These are phyloP conservation scores for Eucalyptus microcorys DNA, from an alignment of 345 rosid genomes.

Conservation along the genomic window DNA sequence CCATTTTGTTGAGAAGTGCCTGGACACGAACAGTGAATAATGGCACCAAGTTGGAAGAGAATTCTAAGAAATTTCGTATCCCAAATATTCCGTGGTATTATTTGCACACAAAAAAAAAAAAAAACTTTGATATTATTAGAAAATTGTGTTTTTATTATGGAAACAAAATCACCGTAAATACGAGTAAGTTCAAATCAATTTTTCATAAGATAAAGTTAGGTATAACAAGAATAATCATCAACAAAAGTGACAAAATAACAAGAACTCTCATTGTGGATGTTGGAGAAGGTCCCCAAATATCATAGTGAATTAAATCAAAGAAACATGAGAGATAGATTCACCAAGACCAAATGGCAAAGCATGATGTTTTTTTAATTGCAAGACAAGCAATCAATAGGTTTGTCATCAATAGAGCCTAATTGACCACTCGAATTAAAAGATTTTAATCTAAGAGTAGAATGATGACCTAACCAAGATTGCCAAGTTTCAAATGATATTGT, in stretches of 20 bases:
- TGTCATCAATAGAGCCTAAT: not conserved
- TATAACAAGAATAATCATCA: not conserved
- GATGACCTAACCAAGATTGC: no score
- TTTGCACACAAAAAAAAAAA: rapidly evolving
- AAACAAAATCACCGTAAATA: no score
- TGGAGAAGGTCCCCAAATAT: not conserved
- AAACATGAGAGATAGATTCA: not conserved
- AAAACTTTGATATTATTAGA: no score
- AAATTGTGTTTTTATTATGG: no score
- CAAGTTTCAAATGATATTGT: no score
- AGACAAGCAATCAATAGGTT: not conserved
- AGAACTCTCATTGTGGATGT: not conserved
- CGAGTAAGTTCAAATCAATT: no score
- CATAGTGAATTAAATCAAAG: not conserved
- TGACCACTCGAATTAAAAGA: not conserved
- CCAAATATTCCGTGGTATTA: no score
- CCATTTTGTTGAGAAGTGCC: no score
- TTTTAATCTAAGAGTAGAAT: no score
- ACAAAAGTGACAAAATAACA: not conserved
- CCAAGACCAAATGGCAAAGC: not conserved
- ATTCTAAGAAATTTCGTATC: no score
- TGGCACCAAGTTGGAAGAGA: no score
- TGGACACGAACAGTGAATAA: no score
- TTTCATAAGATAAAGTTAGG: not conserved
- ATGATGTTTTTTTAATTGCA: not conserved